Evolutionary conservation across 164 flowering plant species (phyloP).

Genomic region (Vitis labrusca): DNA sequence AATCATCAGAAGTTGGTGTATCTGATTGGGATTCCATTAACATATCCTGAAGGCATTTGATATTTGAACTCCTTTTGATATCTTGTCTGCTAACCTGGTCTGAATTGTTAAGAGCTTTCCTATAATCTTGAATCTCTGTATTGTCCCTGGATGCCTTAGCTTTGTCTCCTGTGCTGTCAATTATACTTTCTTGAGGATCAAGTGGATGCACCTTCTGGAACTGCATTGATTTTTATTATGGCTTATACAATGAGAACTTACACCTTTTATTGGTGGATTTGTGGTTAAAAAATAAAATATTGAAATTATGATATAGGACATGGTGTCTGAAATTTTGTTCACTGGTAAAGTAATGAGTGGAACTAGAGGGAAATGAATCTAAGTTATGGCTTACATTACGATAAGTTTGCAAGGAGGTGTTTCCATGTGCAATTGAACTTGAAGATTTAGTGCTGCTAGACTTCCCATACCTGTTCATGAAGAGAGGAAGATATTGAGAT

Average conservation of each 20-base stretch:
- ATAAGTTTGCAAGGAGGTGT: conserved; percentile 5
- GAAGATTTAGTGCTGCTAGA: conserved; percentile 18
- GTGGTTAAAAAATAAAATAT: background rate
- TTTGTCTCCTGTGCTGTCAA: conserved; percentile 9
- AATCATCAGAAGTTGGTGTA: conserved; percentile 25
- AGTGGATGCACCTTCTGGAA: conserved; percentile 40
- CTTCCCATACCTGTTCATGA: conserved; percentile 25
- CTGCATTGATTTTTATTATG: conserved; percentile 29
- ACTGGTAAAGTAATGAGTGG: background rate
- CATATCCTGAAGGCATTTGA: conserved; percentile 51
- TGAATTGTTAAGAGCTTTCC: conserved; percentile 10
- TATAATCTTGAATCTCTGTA: conserved; percentile 11
- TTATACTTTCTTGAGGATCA: conserved; percentile 23
- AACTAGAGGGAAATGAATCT: background rate
- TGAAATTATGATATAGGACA: background rate
- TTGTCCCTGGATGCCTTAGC: conserved; percentile 3
- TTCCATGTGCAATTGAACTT: conserved; percentile 19
- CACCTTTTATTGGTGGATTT: background rate
- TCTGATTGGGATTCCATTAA: conserved; percentile 50
- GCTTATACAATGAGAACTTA: background rate
- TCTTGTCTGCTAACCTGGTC: conserved; percentile 4
- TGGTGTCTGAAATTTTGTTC: background rate
- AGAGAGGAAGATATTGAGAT: conserved; percentile 11
- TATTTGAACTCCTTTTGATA: conserved; percentile 11
- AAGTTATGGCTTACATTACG: conserved; percentile 21